Conservation (phyloP, 805 yeast species). For the Danielia reshetovae region DNA sequence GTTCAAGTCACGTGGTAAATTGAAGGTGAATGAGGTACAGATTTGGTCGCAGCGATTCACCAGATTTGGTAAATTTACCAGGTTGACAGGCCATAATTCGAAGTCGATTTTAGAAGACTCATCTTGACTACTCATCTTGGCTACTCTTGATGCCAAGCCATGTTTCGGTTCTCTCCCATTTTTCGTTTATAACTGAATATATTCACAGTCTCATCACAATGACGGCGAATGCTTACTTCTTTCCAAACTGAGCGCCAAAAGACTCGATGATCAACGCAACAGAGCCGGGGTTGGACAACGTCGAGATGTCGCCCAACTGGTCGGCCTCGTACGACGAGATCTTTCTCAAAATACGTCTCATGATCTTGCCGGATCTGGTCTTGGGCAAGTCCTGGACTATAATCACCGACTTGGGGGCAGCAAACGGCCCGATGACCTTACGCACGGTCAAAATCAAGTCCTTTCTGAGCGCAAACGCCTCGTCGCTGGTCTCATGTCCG, state of each 20-base stretch:
- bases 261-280: slow-evolving; percentile 60
- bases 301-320: slow-evolving; percentile 75
- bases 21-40: background rate
- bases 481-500: slow-evolving; percentile 37
- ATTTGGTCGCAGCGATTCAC: no score
- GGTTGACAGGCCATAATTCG: no score
- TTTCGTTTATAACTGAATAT: no score
- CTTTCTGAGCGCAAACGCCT: slow-evolving; percentile 52
- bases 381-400: slow-evolving; percentile 77
- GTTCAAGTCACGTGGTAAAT: background rate
- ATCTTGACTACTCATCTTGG: no score
- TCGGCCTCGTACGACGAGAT: slow-evolving; percentile 72
- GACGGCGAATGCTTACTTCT: slow-evolving; percentile 24
- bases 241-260: slow-evolving; percentile 37
- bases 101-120: no score
- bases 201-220: no score
- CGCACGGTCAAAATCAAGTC: slow-evolving; percentile 67
- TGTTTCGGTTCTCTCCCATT: no score
- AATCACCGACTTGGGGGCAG: slow-evolving; percentile 74
- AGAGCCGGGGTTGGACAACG: slow-evolving; percentile 72
- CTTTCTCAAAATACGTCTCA: slow-evolving; percentile 83
- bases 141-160: no score
- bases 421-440: slow-evolving; percentile 80
- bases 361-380: slow-evolving; percentile 82
- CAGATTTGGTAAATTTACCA: no score